Percentiles rank a stretch among this genome's conserved stretches.
These are phyloP conservation scores for Candida cerambycidarum DNA, from an alignment of 805 yeast species.

Conservation along the genomic window DNA sequence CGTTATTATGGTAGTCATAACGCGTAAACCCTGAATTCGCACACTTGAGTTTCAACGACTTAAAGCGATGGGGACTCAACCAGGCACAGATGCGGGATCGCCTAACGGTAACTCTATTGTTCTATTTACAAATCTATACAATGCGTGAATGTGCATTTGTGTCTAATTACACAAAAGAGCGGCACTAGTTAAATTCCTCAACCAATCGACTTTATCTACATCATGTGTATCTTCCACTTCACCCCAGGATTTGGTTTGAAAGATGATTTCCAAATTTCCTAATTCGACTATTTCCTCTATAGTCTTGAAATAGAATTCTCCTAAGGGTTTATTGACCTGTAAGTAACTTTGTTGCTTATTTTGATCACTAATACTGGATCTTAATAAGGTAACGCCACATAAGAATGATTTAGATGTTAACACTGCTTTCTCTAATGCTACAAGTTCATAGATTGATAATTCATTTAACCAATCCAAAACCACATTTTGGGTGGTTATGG, in stretches of 20 bases:
- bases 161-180: constrained; percentile 44
- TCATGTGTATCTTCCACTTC: constrained; percentile 99
- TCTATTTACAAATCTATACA: no score
- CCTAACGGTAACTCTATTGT: no score
- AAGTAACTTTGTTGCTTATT: constrained; percentile 21
- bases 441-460: constrained; percentile 73
- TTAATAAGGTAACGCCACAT: constrained; percentile 69
- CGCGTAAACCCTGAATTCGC: constrained; percentile 7
- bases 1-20: constrained; percentile 6
- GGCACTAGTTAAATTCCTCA: constrained; percentile 79
- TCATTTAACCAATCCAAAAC: constrained; percentile 64
- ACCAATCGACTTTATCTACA: constrained; percentile 88
- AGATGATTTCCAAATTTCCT: constrained; percentile 77
- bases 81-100: no score
- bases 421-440: constrained; percentile 88
- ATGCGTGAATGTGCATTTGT: no score
- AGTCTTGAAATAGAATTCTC: constrained; percentile 36
- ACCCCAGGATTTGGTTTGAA: constrained; percentile 93
- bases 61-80: no score
- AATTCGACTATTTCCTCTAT: constrained; percentile 73
- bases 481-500: constrained; percentile 54
- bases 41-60: no score
- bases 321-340: constrained; percentile 36
- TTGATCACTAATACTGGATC: constrained; percentile 38
- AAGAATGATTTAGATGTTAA: constrained; percentile 83